These are phyloP conservation scores for Trametes elegans DNA, from an alignment of 768 basidiomycete genomes.

Conservation along the genomic window DNA sequence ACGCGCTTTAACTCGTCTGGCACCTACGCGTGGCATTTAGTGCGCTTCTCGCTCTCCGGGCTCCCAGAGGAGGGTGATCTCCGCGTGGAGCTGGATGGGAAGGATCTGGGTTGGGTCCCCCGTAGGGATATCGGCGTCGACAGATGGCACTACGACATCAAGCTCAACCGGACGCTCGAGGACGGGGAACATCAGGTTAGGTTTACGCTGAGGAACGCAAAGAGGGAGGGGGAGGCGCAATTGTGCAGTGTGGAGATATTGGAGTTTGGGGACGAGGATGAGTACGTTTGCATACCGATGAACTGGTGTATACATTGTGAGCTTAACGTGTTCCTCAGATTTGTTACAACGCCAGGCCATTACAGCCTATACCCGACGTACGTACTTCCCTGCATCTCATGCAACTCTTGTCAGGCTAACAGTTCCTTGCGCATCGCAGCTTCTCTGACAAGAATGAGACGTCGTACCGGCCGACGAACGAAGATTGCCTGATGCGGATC, in stretches of 20 bases:
- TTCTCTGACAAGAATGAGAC: conserved; percentile 64
- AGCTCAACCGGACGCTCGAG: conserved; percentile 38
- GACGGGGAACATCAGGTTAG: conserved; percentile 55
- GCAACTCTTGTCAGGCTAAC: too few relatives aligned
- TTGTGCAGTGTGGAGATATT: conserved; percentile 75
- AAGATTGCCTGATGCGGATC: conserved; percentile 79
- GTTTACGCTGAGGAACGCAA: conserved; percentile 52
- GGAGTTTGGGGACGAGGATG: conserved; percentile 62
- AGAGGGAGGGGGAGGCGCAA: conserved; percentile 56
- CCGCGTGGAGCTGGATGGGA: conserved; percentile 59
- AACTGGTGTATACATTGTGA: too few relatives aligned
- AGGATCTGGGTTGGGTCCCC: conserved; percentile 58
- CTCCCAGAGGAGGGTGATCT: conserved; percentile 54
- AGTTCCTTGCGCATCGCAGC: conserved; percentile 35
- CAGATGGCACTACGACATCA: conserved; percentile 74
- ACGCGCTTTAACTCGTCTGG: conserved; percentile 63
- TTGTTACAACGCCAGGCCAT: conserved; percentile 52
- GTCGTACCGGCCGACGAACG: conserved; percentile 79
- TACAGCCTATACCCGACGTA: conserved; percentile 77
- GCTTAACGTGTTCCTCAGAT: too few relatives aligned
- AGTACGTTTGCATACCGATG: too few relatives aligned
- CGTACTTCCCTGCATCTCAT: too few relatives aligned
- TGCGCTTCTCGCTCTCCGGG: conserved; percentile 75
- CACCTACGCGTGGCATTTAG: conserved; percentile 53
- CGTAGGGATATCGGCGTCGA: conserved; percentile 58